Conservation (phyloP, 768 basidiomycete genomes). For the Coprinopsis strossmayeri region DNA sequence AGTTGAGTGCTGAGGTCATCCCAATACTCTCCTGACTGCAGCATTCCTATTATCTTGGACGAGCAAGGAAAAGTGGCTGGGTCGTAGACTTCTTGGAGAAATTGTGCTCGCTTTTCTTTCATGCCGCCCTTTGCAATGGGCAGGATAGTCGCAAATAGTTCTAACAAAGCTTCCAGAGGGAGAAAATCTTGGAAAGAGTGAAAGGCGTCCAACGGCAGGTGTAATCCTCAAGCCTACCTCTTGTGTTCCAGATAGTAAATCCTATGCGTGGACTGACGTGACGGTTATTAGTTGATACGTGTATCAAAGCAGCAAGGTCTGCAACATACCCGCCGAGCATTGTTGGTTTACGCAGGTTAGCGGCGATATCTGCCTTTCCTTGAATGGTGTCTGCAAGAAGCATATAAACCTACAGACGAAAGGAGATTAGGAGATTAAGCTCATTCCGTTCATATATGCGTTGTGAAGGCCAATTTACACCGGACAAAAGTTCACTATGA, state of each 20-base stretch:
- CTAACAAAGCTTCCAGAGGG: constrained; percentile 48
- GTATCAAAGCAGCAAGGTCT: neutral
- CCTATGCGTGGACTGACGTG: constrained; percentile 39
- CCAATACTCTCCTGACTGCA: constrained; percentile 43
- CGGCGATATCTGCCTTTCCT: constrained; percentile 33
- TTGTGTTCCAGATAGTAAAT: constrained; percentile 36
- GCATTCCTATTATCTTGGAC: constrained; percentile 28
- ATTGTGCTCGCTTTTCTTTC: constrained; percentile 33
- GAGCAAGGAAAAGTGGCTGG: constrained; percentile 29
- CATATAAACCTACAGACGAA: constrained; percentile 39
- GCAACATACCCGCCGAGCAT: constrained; percentile 43
- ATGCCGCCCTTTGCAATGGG: constrained; percentile 31
- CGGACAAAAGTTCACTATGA: constrained; percentile 18
- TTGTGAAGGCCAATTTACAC: constrained; percentile 13
- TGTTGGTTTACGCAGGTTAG: constrained; percentile 34
- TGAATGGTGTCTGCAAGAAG: constrained; percentile 43
- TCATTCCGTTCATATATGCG: constrained; percentile 14
- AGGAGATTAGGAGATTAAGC: neutral
- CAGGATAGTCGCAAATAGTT: constrained; percentile 49
- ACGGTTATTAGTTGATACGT: neutral
- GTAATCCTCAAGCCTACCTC: constrained; percentile 34
- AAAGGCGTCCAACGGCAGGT: too few relatives aligned
- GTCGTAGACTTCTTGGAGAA: constrained; percentile 47
- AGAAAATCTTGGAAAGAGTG: constrained; percentile 42
- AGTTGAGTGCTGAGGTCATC: constrained; percentile 43